Conservation (phyloP, 2,329 filamentous ascomycete genomes). For the Acrocalymma vagum region DNA sequence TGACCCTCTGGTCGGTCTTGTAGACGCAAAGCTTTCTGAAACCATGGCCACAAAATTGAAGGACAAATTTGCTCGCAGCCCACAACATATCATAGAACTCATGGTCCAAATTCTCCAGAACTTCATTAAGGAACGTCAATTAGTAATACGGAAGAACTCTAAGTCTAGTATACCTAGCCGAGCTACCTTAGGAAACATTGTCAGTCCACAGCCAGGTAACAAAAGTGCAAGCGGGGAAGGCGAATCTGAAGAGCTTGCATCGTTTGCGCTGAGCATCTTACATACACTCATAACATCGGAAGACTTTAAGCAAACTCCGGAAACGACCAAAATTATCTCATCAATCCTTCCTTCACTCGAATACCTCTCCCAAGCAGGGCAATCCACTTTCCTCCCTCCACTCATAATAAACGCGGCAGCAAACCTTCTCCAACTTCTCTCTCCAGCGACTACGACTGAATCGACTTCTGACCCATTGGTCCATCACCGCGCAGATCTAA, state of each 20-base stretch:
- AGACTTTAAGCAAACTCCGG: conserved; percentile 40
- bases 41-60: conserved; percentile 70
- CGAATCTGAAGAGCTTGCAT: conserved; percentile 47
- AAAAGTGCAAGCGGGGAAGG: conserved; percentile 11
- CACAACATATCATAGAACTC: conserved; percentile 71
- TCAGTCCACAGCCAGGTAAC: conserved; percentile 17
- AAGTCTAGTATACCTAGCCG: conserved; percentile 30
- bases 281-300: conserved; percentile 45
- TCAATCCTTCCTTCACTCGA: conserved; percentile 25
- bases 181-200: conserved; percentile 34
- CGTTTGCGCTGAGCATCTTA: conserved; percentile 52
- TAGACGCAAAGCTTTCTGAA: conserved; percentile 70
- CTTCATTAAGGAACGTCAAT: conserved; percentile 51
- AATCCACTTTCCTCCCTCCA: conserved; percentile 8
- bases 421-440: conserved; percentile 60
- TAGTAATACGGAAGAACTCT: conserved; percentile 49
- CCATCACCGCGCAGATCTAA: conserved; percentile 45
- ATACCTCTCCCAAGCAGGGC: conserved; percentile 28
- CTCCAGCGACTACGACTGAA: conserved; percentile 63
- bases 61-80: conserved; percentile 69
- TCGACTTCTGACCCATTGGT: conserved; percentile 60
- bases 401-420: conserved; percentile 35
- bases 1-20: conserved; percentile 59
- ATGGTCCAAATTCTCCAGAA: conserved; percentile 66
- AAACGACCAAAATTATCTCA: conserved; percentile 22